phyloP scores from a whole-genome alignment of 371 early-diverging fungal species.

The Basidiobolus meristosporus region DNA sequence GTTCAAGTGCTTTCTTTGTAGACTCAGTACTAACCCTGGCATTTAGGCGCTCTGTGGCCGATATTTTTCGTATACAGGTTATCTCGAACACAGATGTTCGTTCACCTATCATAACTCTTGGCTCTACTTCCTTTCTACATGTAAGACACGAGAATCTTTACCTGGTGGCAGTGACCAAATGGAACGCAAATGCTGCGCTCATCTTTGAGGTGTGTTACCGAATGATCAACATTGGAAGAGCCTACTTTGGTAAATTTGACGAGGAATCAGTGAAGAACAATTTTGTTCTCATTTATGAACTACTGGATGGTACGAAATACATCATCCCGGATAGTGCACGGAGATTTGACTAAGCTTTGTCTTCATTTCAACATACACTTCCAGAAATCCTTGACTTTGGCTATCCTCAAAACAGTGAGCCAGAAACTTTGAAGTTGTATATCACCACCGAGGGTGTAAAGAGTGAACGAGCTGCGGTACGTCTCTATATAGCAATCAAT shows the following conservation, averaged over 20 bases:
- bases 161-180: conserved; percentile 66
- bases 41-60: conserved; percentile 76
- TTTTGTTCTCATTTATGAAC: conserved; percentile 78
- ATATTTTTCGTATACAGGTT: conserved; percentile 91
- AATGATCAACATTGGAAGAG: conserved; percentile 46
- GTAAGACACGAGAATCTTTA: conserved; percentile 78
- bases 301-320: conserved; percentile 54
- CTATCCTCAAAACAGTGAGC: conserved; percentile 77
- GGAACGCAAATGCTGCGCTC: conserved; percentile 67
- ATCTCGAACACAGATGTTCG: conserved; percentile 78
- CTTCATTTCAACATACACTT: neutral
- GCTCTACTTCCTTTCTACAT: conserved; percentile 73
- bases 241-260: conserved; percentile 76
- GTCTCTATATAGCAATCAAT: neutral
- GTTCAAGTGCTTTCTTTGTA: neutral
- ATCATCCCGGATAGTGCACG: no score
- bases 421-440: conserved; percentile 72
- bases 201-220: conserved; percentile 75
- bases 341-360: no score
- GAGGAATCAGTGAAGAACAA: conserved; percentile 81
- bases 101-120: conserved; percentile 81
- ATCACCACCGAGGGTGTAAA: conserved; percentile 77
- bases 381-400: conserved; percentile 83
- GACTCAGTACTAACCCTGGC: neutral
- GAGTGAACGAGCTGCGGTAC: conserved; percentile 42